phyloP scores from a whole-genome alignment of 169 alveolate genomes.

The Ichthyophthirius multifiliis region DNA sequence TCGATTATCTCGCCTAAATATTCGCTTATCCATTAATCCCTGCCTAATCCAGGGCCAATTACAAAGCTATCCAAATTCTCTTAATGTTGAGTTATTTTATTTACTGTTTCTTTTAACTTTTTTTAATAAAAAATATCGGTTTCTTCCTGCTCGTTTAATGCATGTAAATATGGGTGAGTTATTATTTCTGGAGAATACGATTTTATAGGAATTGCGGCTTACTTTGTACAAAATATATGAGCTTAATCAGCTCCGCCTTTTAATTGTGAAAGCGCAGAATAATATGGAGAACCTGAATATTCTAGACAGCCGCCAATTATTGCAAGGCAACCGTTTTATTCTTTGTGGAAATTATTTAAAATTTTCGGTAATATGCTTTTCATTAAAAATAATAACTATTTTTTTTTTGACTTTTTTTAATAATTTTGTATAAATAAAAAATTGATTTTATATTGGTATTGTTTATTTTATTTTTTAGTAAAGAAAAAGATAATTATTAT shows the following conservation, averaged over 20 bases:
- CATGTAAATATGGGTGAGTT: conserved; percentile 82
- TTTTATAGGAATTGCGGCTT: conserved; percentile 89
- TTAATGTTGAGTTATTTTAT: conserved; percentile 21
- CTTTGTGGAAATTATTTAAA: conserved; percentile 53
- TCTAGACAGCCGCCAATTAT: conserved; percentile 91
- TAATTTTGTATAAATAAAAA: too few species aligned
- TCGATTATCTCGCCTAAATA: conserved; percentile 50
- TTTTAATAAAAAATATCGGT: conserved; percentile 9
- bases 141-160: conserved; percentile 14
- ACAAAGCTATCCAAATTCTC: conserved; percentile 70
- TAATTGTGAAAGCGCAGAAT: conserved; percentile 87
- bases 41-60: conserved; percentile 93
- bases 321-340: conserved; percentile 79
- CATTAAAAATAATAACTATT: too few species aligned
- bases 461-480: too few species aligned
- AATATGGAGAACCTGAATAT: conserved; percentile 93
- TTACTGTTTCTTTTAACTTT: conserved; percentile 38
- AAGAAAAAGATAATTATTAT: too few species aligned
- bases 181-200: conserved; percentile 93
- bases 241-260: conserved; percentile 91
- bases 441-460: too few species aligned
- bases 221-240: conserved; percentile 85
- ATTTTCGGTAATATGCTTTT: conserved; percentile 53
- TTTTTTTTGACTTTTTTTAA: too few species aligned
- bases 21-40: conserved; percentile 58